Evolutionary conservation across 139 green algal genomes (phyloP), one percentile per base, ranked within the genome.

Genomic region (Chlorella vulgaris): DNA sequence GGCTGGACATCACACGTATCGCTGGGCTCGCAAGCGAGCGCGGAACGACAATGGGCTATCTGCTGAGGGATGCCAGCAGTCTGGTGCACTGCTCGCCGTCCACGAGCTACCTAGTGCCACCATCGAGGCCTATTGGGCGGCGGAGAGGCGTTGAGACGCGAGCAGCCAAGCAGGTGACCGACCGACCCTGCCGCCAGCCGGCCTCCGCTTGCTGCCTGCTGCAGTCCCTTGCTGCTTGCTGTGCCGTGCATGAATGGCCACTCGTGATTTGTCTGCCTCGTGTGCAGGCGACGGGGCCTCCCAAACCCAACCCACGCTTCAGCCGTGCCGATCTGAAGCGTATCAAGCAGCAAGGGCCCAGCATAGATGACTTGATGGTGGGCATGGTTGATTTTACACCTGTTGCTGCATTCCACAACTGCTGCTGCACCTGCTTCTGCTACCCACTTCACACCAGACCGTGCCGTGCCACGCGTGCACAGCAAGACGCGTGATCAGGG

Each of bases 311-410:
- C 68, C 42, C 61, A 18, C 65, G 69, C 35, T 87, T 87, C 40
- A 60, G n/a, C 35, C 78, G 71, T 7, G 61, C 82, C 69, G 88
- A 92, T 63, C 29, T 89, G 26, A 74, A 81, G 71, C 87, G 88
- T 28, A 90, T 92, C 43, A 88, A 91, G 87, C 55, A 86, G 69
- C 36, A 87, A 61, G 88, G 88, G 0, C 88, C 88, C 53, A 81
- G 36, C 21, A 33, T 91, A 19, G 69, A 84, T 4, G 88, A 92
- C 63, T 36, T 92, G 22, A 38, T 53, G 68, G 68, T 61, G 28
- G 8, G 38, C 28, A n/a, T n/a, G 3, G 47, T 15, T 10, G 13
- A 10, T 15, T 55, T n/a, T n/a, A n/a, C n/a, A n/a, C n/a, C n/a
- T n/a, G n/a, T n/a, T n/a, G n/a, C n/a, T n/a, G n/a, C n/a, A n/a